Evolutionary conservation across 106 monocot species (phyloP), one percentile per base, ranked within the genome.

Genomic region (Dendrobium huoshanense): DNA sequence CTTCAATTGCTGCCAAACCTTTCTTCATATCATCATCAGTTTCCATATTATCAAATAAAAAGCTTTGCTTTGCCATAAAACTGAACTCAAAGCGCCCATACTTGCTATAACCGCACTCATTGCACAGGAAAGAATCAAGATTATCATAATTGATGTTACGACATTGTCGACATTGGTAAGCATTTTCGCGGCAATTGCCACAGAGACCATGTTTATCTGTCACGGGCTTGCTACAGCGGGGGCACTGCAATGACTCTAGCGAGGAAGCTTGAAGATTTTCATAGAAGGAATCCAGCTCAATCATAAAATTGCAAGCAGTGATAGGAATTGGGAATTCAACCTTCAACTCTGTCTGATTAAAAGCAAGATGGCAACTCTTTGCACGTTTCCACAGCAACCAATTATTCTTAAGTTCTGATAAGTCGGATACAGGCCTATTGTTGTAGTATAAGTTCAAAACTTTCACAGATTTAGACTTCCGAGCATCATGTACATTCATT

Each of bases 171-270:
- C 99, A 99, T 55, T 99, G 99, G 79, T 99, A 99, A 59, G 99
- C 99, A 88, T 99, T 99, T 87, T 99, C 99, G 88, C 89, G 99
- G 80, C 99, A 99, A 80, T 99, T 93, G 84, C 87, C 83, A 88
- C 99, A 99, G n/a, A 99, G 93, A 8, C 99, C 99, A 90, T 99
- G 99, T 76, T 99, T 99, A 81, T 99, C 99, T 56, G 99, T 93
- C 42, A 99, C 99, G 49, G 99, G 85, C 78, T 93, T 81, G 85
- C 92, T 99, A 83, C 99, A 99, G 54, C 99, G 91, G 4, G 99
- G 99, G 70, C 99, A 99, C 67, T 99, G 99, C 88, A 99, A 79
- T 56, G 99, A 93, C 85, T 99, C 99, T 68, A 91, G 86, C 9
- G 99, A 99, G 59, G 91, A 99, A 72, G 99, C 99, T 85, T 99